A percentile compares a stretch with the other conserved stretches of the same genome.
Evolutionary conservation across 257 asterid genomes (phyloP).

Genomic region (Solanum tarapatanum): DNA sequence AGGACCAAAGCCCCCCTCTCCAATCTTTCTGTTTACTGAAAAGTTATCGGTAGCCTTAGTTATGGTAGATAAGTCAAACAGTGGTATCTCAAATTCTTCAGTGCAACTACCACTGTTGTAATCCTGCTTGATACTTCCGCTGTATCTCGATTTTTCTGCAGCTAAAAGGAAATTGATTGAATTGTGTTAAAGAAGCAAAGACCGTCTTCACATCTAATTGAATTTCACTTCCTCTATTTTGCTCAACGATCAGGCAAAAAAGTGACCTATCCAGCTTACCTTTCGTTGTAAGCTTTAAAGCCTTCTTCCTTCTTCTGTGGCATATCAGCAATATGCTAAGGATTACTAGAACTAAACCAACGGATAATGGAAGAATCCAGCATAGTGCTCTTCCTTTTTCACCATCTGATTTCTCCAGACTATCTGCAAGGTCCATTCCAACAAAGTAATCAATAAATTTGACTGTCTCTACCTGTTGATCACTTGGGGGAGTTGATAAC

Average conservation of each 20-base stretch:
- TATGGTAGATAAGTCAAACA: conserved; percentile 17
- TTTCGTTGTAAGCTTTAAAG: neutral
- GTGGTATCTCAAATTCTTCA: conserved; percentile 30
- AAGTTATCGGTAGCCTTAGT: conserved; percentile 32
- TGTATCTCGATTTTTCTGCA: neutral
- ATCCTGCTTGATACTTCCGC: neutral
- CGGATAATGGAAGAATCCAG: neutral
- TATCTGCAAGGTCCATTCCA: neutral
- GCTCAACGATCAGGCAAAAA: neutral
- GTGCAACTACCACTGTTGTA: neutral
- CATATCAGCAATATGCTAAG: neutral
- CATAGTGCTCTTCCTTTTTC: neutral
- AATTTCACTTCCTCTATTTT: neutral
- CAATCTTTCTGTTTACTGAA: conserved; percentile 28
- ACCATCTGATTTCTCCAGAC: neutral
- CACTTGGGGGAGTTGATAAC: neutral
- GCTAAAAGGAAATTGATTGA: neutral
- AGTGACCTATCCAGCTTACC: neutral
- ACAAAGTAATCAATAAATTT: neutral
- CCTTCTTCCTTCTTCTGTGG: neutral
- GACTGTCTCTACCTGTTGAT: neutral
- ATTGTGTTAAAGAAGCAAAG: neutral
- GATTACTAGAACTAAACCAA: neutral
- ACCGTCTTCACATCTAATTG: neutral
- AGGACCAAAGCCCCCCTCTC: conserved; percentile 59